These are phyloP conservation scores for Pilobolus umbonatus DNA, from an alignment of 192 early-diverging fungal species.

Conservation along the genomic window DNA sequence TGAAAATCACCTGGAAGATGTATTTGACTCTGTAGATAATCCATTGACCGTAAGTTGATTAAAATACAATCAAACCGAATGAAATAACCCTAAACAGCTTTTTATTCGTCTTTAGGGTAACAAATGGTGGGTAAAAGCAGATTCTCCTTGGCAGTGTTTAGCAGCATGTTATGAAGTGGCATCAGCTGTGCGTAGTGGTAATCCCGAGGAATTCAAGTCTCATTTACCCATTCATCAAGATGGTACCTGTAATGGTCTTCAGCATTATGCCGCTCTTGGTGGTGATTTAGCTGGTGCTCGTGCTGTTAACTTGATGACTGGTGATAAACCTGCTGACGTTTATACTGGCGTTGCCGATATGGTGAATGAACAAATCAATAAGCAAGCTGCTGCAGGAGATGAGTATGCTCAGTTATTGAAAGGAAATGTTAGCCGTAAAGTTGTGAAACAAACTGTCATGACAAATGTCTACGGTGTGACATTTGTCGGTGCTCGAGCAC, in stretches of 20 bases:
- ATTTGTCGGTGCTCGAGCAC: constrained; percentile 83
- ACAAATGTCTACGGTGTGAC: constrained; percentile 99
- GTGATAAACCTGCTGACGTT: constrained; percentile 86
- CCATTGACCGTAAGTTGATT: constrained; percentile 48
- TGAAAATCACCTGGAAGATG: constrained; percentile 69
- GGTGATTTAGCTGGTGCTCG: constrained; percentile 83
- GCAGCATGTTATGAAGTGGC: constrained; percentile 85
- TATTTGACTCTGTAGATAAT: constrained; percentile 79
- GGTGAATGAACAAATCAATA: constrained; percentile 64
- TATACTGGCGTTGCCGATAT: constrained; percentile 83
- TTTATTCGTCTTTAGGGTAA: constrained; percentile 42
- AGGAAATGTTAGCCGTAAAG: constrained; percentile 78
- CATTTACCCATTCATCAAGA: constrained; percentile 91
- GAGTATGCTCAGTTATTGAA: constrained; percentile 58
- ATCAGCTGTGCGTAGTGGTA: constrained; percentile 61
- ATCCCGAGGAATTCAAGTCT: constrained; percentile 69
- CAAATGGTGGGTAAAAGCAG: constrained; percentile 86
- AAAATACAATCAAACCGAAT: neutral
- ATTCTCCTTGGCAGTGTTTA: constrained; percentile 92
- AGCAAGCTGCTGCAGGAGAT: constrained; percentile 60
- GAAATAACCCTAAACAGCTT: neutral
- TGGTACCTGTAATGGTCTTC: constrained; percentile 96
- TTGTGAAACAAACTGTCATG: constrained; percentile 99
- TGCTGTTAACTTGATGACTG: constrained; percentile 84
- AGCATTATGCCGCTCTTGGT: constrained; percentile 97